phyloP scores from a whole-genome alignment of 305 asterid genomes.

The Fraxinus sp. region DNA sequence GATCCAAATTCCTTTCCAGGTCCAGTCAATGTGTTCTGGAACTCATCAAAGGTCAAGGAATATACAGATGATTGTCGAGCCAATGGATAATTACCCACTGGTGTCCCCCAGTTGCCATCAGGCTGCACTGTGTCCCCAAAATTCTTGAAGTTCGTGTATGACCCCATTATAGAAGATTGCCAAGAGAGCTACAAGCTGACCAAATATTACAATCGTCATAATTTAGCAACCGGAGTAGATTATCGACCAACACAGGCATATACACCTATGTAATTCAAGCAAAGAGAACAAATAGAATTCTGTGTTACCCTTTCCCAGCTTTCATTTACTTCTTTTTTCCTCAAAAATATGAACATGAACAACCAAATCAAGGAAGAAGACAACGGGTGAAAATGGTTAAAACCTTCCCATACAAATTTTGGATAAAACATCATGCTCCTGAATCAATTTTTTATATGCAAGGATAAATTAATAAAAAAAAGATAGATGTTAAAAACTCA shows the following conservation, averaged over 20 bases:
- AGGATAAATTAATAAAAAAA: too few species aligned
- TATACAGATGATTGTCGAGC: conserved; percentile 76
- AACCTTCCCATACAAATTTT: not conserved
- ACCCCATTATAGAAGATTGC: conserved; percentile 46
- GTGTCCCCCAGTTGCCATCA: conserved; percentile 44
- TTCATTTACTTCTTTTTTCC: not conserved
- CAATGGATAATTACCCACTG: conserved; percentile 52
- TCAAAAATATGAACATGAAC: not conserved
- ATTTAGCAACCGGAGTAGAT: not conserved
- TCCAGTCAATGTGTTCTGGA: conserved; percentile 75
- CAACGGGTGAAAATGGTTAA: not conserved
- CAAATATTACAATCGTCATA: not conserved
- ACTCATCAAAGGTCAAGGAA: conserved; percentile 89
- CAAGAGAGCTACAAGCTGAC: not conserved
- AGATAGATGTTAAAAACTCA: conserved; percentile 7
- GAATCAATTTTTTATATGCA: not conserved
- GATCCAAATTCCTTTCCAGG: conserved; percentile 88
- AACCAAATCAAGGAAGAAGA: not conserved
- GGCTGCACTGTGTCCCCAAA: conserved; percentile 46
- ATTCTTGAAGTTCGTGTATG: conserved; percentile 74
- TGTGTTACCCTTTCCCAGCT: not conserved
- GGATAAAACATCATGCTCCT: not conserved
- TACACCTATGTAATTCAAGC: not conserved
- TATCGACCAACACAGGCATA: not conserved
- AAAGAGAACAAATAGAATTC: not conserved